Percentiles rank a stretch among this genome's conserved stretches.
Evolutionary conservation across 176 grass and related monocot species (phyloP).

Genomic region (Bromus sterilis): DNA sequence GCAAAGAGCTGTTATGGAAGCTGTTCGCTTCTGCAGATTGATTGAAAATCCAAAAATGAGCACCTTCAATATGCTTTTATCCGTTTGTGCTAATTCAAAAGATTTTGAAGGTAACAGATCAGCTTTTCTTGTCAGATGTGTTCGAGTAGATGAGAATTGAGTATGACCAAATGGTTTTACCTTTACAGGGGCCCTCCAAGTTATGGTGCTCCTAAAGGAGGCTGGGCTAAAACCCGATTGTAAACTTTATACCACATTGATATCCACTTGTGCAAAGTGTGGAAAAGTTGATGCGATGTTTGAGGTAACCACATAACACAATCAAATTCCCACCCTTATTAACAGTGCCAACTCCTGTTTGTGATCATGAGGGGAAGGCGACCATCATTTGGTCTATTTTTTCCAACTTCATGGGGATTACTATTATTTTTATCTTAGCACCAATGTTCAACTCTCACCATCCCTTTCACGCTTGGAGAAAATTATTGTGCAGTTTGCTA

Average conservation of each 20-base stretch:
- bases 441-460: background rate
- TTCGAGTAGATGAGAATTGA: slow-evolving; percentile 17
- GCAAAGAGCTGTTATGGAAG: slow-evolving; percentile 63
- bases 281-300: slow-evolving; percentile 99
- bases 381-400: too few species aligned
- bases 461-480: background rate
- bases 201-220: slow-evolving; percentile 91
- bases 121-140: slow-evolving; percentile 6
- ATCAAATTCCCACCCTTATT: background rate
- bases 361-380: background rate
- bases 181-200: slow-evolving; percentile 73
- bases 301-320: slow-evolving; percentile 48
- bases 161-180: slow-evolving; percentile 12
- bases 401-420: background rate
- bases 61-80: slow-evolving; percentile 99
- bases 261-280: slow-evolving; percentile 92
- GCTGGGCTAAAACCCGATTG: slow-evolving; percentile 90
- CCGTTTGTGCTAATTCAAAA: slow-evolving; percentile 87
- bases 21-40: slow-evolving; percentile 75
- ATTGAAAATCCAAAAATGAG: slow-evolving; percentile 81
- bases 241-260: slow-evolving; percentile 94
- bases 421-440: background rate
- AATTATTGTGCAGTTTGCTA: background rate
- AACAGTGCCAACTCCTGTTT: background rate
- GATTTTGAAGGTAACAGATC: slow-evolving; percentile 72